Evolutionary conservation across 192 early-diverging fungal genomes (phyloP).

Genomic region (Gryganskiella cystojenkinii): DNA sequence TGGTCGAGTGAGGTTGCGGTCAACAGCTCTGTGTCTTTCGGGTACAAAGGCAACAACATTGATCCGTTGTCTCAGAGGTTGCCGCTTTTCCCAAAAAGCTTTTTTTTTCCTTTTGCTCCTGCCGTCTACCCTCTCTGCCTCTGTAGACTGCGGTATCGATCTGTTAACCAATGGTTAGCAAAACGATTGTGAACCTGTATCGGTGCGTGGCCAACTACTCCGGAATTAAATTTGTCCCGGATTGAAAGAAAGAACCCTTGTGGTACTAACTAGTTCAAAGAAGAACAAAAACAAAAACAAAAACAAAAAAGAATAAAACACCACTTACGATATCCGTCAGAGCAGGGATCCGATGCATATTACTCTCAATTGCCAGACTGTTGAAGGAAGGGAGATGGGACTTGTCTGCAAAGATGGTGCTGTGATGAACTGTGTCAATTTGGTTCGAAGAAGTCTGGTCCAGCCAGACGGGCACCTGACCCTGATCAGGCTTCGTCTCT

Average conservation of each 20-base stretch:
- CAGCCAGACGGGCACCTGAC: slow-evolving; percentile 49
- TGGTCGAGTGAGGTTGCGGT: background rate
- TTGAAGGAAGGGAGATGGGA: slow-evolving; percentile 50
- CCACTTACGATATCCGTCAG: slow-evolving; percentile 46
- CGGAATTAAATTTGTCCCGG: too few relatives aligned
- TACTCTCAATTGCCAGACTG: slow-evolving; percentile 53
- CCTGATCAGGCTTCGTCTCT: slow-evolving; percentile 7
- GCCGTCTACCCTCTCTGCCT: too few relatives aligned
- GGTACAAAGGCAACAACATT: too few relatives aligned
- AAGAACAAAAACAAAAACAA: slow-evolving; percentile 7
- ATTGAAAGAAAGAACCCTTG: too few relatives aligned
- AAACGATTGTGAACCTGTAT: too few relatives aligned
- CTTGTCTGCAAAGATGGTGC: slow-evolving; percentile 27
- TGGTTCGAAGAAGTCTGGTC: background rate
- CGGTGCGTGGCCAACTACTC: background rate
- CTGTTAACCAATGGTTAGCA: too few relatives aligned
- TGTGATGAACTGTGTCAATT: slow-evolving; percentile 26
- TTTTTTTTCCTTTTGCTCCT: too few relatives aligned
- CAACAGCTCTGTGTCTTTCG: background rate
- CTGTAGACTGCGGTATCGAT: too few relatives aligned
- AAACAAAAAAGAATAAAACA: background rate
- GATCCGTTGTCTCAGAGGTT: too few relatives aligned
- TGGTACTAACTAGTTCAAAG: background rate
- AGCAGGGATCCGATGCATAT: slow-evolving; percentile 40
- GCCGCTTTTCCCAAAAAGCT: too few relatives aligned